Evolutionary conservation across 495 filamentous ascomycete genomes (phyloP).

Genomic region (Talaromyces borbonicus): DNA sequence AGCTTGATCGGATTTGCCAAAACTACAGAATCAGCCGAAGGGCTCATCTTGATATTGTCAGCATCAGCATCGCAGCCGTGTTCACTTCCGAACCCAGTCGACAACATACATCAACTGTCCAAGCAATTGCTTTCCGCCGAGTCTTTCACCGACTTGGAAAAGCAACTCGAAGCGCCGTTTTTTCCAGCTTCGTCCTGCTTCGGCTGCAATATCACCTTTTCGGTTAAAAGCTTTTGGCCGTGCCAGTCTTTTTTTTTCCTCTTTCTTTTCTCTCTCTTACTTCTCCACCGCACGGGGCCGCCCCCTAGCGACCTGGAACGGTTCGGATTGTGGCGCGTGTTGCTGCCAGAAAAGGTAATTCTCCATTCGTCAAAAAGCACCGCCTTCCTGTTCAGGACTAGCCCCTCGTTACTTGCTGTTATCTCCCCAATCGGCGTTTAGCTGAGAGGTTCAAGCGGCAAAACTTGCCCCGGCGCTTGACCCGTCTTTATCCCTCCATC

Average conservation of each 20-base stretch:
- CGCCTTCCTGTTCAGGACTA: background rate
- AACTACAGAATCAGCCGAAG: no score
- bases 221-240: background rate
- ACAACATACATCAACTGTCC: no score
- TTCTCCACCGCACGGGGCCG: background rate
- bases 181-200: background rate
- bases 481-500: background rate
- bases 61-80: no score
- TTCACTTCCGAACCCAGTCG: no score
- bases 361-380: background rate
- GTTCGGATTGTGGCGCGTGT: background rate
- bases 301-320: background rate
- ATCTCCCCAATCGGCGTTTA: background rate
- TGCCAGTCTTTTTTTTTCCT: background rate
- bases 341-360: conserved; percentile 2
- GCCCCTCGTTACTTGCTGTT: background rate
- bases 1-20: no score
- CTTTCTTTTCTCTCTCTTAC: background rate
- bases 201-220: background rate
- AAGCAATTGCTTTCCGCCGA: background rate
- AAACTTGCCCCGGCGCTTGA: background rate
- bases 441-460: background rate
- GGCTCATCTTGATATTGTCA: no score
- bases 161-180: background rate
- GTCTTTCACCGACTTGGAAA: background rate